Evolutionary conservation across 1,284 basidiomycete species (phyloP), one percentile per base, ranked within the genome.

Genomic region (Cryptococcus sp.): DNA sequence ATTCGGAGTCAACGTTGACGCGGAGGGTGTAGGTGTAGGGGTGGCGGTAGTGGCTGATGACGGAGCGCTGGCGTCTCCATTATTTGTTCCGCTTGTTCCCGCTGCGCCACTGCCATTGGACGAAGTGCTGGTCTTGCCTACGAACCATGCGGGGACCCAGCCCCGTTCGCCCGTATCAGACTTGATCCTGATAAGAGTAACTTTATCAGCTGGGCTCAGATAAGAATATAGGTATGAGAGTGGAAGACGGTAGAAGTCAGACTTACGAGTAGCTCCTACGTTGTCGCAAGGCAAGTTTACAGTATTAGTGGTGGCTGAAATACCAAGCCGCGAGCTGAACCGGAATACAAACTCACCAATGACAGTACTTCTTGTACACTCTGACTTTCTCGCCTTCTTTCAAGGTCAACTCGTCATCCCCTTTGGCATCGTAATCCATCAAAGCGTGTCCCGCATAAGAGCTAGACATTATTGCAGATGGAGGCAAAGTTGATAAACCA

Each of bases 281-380:
- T 49, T 7, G 54, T 53, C 53, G 48, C 50, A 60, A 48, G 47
- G 45, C 49, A 34, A 56, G 46, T 53, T 53, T 44, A 39, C 22
- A 43, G 13, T 8, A 6, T 19, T 13, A 55, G 20, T 16, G 3
- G 20, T 39, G 37, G 3, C 22, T 39, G 37, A 48, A 17, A 17
- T 19, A 43, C 40, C 39, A 47, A 3, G 19, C 8, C 16, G 11
- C 26, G 19, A 29, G 56, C 16, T 26, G 48, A 46, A 22, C 52
- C 47, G 49, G 50, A 44, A 40, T 34, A 56, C n/a, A 81, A 85
- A 57, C 93, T 78, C 88, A 92, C 92, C 93, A 96, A 80, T 95
- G 91, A 66, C 96, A 96, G 77, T 97, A 98, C 68, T 91, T 86
- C 81, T 97, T 99, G 81, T 97, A 97, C 47, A 99, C 94, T 60